These are phyloP conservation scores for Fonsecaea monophora DNA, from an alignment of 2,329 filamentous ascomycete genomes.

Conservation along the genomic window DNA sequence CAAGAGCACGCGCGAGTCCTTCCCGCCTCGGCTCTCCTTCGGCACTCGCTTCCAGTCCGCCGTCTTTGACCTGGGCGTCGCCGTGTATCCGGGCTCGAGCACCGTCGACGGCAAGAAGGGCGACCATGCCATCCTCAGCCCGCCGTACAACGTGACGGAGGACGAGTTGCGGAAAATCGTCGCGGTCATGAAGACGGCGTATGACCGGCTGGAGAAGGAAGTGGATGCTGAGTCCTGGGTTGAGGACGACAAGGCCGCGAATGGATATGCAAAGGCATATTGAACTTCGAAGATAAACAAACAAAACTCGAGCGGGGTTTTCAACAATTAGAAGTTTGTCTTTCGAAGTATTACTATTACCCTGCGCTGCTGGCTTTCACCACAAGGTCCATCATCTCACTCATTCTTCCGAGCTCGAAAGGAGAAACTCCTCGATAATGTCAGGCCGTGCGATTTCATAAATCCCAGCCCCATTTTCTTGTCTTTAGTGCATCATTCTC, in stretches of 20 bases:
- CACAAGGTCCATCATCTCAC: background rate
- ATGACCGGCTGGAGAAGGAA: conserved; percentile 31
- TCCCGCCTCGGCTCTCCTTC: conserved; percentile 52
- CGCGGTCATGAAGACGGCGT: conserved; percentile 54
- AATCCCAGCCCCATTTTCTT: conserved; percentile 16
- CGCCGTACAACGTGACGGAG: conserved; percentile 59
- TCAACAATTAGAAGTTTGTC: background rate
- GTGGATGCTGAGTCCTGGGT: conserved; percentile 19
- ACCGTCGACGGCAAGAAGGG: conserved; percentile 58
- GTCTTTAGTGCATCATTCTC: conserved; percentile 8
- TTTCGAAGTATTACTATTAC: conserved; percentile 26
- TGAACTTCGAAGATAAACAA: background rate
- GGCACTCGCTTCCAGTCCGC: conserved; percentile 53
- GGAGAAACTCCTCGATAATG: background rate
- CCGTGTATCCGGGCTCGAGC: conserved; percentile 60
- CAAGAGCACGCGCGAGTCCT: conserved; percentile 61
- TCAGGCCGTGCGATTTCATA: background rate
- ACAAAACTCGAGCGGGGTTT: background rate
- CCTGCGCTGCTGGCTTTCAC: conserved; percentile 15
- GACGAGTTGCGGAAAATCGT: conserved; percentile 59
- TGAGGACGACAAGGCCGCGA: background rate
- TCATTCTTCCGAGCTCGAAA: conserved; percentile 4
- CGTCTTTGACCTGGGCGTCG: conserved; percentile 51
- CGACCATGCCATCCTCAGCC: conserved; percentile 62
- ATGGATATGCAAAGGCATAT: conserved; percentile 5